Percentiles rank a stretch among this genome's conserved stretches.
Evolutionary conservation across 192 early-diverging fungal species (phyloP).

Genomic region (Umbelopsis isabellina): DNA sequence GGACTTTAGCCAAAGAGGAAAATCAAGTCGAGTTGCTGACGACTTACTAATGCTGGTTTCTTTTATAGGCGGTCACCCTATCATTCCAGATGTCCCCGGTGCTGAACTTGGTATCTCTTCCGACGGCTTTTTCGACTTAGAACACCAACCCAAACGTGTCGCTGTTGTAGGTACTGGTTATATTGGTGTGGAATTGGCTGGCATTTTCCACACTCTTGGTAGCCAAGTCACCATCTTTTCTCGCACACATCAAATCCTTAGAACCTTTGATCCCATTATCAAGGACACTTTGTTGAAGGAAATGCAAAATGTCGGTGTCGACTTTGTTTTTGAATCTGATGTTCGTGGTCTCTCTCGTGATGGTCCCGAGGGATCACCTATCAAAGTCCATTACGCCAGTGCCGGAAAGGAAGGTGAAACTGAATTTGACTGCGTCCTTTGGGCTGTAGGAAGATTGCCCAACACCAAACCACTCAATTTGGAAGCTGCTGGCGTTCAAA

Average conservation of each 20-base stretch:
- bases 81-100: conserved; percentile 77
- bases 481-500: conserved; percentile 60
- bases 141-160: conserved; percentile 90
- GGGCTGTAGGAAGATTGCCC: conserved; percentile 89
- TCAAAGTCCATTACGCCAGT: conserved; percentile 53
- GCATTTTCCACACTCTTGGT: conserved; percentile 91
- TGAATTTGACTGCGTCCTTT: conserved; percentile 85
- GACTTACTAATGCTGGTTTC: not conserved
- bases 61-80: conserved; percentile 63
- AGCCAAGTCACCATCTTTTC: conserved; percentile 83
- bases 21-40: too few relatives aligned
- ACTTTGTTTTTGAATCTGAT: conserved; percentile 70
- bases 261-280: conserved; percentile 85
- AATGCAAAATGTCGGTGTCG: conserved; percentile 76
- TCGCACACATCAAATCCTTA: conserved; percentile 83
- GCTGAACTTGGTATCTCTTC: conserved; percentile 87
- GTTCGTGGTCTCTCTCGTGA: conserved; percentile 66
- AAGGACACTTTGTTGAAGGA: conserved; percentile 77
- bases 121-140: conserved; percentile 96
- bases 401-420: conserved; percentile 45
- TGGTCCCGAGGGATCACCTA: conserved; percentile 47
- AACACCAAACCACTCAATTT: conserved; percentile 76
- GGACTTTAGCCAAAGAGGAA: too few relatives aligned
- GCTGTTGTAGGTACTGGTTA: conserved; percentile 90
- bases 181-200: conserved; percentile 96